Percentiles rank a stretch among this genome's conserved stretches.
Evolutionary conservation across 2,329 filamentous ascomycete species (phyloP).

Genomic region (Metarhizium brunneum): DNA sequence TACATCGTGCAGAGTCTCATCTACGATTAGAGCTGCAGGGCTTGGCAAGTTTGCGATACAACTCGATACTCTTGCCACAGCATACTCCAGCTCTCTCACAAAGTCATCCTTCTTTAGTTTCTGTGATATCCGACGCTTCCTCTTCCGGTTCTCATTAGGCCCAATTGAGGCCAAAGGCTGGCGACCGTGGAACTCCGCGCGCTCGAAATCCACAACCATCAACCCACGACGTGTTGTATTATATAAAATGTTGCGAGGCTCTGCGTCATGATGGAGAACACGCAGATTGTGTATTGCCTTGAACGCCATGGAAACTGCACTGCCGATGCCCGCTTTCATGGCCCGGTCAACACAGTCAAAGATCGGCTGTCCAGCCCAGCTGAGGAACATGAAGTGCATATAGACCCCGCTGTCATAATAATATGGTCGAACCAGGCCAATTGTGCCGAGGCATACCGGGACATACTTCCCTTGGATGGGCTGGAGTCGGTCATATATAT

Average conservation of each 20-base stretch:
- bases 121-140: constrained; percentile 8
- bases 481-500: constrained; percentile 20
- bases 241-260: constrained; percentile 23
- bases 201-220: constrained; percentile 26
- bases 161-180: constrained; percentile 13
- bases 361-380: constrained; percentile 16
- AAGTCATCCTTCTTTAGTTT: constrained; percentile 12
- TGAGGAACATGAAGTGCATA: constrained; percentile 24
- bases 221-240: constrained; percentile 10
- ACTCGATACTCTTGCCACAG: background rate
- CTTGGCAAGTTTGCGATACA: no score
- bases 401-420: constrained; percentile 21
- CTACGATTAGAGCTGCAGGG: no score
- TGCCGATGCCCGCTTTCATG: background rate
- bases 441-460: constrained; percentile 25
- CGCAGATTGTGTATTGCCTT: constrained; percentile 9
- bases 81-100: constrained; percentile 4
- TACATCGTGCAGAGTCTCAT: no score
- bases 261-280: constrained; percentile 19
- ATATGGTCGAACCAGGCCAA: constrained; percentile 19
- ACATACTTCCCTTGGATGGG: constrained; percentile 22
- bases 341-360: background rate
- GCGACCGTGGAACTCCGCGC: constrained; percentile 13
- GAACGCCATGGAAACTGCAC: background rate
- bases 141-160: constrained; percentile 13